A percentile compares a stretch with the other conserved stretches of the same genome.
Conservation (phyloP, 2,329 filamentous ascomycete genomes). For the Dryadomyces sulphureus region DNA sequence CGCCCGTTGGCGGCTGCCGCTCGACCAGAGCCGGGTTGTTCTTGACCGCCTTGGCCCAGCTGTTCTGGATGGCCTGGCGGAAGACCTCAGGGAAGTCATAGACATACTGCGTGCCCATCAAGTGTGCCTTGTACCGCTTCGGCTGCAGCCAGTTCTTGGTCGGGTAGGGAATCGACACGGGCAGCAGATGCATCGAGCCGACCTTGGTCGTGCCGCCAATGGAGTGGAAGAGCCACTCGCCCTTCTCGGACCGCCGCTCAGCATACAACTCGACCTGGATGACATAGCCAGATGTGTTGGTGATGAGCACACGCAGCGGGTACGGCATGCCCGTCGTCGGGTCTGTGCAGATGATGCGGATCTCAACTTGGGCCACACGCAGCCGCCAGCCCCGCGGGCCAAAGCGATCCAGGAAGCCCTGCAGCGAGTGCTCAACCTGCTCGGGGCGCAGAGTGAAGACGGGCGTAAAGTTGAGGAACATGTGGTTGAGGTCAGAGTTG, state of each 20-base stretch:
- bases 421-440: constrained; percentile 85
- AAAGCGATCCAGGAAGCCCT: constrained; percentile 92
- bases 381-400: constrained; percentile 90
- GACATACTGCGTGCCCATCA: constrained; percentile 98
- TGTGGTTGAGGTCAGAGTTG: constrained; percentile 97
- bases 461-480: constrained; percentile 99
- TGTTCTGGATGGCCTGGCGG: constrained; percentile 93
- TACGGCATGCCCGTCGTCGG: constrained; percentile 69
- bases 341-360: constrained; percentile 95
- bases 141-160: constrained; percentile 98
- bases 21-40: constrained; percentile 60
- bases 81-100: constrained; percentile 99
- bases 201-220: constrained; percentile 92
- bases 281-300: constrained; percentile 95
- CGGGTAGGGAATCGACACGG: constrained; percentile 82
- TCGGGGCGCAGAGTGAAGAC: constrained; percentile 83
- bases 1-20: constrained; percentile 71
- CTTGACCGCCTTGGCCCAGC: constrained; percentile 64
- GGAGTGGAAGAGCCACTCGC: constrained; percentile 96
- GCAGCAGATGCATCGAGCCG: constrained; percentile 83
- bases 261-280: constrained; percentile 96
- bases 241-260: constrained; percentile 95
- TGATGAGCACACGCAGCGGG: constrained; percentile 90
- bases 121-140: constrained; percentile 97
- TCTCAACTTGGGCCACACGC: constrained; percentile 92